phyloP scores from a whole-genome alignment of 768 basidiomycete genomes.

The Phaeotremella skinneri region DNA sequence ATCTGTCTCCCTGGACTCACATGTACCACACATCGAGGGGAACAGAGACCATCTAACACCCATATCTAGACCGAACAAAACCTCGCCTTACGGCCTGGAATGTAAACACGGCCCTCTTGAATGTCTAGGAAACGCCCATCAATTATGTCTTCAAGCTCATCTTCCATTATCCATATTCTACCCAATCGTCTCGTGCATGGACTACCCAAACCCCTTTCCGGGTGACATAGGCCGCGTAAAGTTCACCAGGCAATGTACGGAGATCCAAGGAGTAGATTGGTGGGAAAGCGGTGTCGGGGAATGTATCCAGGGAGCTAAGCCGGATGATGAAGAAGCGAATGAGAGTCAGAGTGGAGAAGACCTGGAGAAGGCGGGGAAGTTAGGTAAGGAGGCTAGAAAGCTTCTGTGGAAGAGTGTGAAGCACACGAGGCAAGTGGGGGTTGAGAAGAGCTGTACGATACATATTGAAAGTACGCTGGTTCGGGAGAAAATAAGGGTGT shows the following conservation, averaged over 20 bases:
- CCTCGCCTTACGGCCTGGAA: conserved; percentile 58
- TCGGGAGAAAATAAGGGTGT: conserved; percentile 58
- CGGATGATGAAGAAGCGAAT: conserved; percentile 2
- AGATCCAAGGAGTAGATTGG: conserved; percentile 68
- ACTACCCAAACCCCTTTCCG: conserved; percentile 37
- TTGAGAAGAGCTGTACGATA: conserved; percentile 86
- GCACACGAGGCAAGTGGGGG: conserved; percentile 55
- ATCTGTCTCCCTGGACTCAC: too few species aligned
- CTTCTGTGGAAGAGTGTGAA: conserved; percentile 64
- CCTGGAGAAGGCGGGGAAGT: conserved; percentile 52
- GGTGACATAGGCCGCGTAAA: conserved; percentile 65
- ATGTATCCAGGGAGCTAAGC: conserved; percentile 57
- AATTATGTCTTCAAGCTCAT: conserved; percentile 63
- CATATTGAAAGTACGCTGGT: conserved; percentile 59
- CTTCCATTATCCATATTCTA: conserved; percentile 49
- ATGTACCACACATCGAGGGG: too few species aligned
- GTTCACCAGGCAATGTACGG: conserved; percentile 66
- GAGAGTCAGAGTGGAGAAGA: background rate
- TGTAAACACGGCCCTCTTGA: conserved; percentile 79
- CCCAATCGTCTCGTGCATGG: conserved; percentile 30
- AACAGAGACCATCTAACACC: too few species aligned
- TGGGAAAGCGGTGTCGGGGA: conserved; percentile 55
- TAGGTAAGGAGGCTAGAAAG: conserved; percentile 27
- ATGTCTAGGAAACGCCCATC: conserved; percentile 79
- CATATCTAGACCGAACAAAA: conserved; percentile 26